These are phyloP conservation scores for Chaetomium cochliodes DNA, from an alignment of 495 filamentous ascomycete genomes.

Conservation along the genomic window DNA sequence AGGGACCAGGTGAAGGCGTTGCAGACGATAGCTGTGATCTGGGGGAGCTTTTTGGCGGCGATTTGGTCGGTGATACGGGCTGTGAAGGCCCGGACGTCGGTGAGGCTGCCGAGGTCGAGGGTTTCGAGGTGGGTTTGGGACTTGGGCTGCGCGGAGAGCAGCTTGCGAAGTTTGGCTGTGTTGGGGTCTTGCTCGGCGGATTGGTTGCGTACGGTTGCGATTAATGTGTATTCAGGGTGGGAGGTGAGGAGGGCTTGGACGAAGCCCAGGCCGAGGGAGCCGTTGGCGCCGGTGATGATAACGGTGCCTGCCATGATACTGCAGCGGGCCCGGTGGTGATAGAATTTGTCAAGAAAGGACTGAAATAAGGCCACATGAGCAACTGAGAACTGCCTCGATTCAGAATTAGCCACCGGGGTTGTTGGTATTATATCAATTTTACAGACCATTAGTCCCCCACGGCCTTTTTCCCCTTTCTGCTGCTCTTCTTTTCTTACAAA, in stretches of 20 bases:
- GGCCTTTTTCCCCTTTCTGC: too few relatives aligned
- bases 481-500: too few relatives aligned
- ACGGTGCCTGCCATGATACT: background rate
- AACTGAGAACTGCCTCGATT: too few relatives aligned
- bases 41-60: background rate
- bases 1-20: slow-evolving; percentile 5
- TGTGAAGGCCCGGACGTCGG: background rate
- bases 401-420: too few relatives aligned
- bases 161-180: background rate
- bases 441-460: too few relatives aligned
- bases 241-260: background rate
- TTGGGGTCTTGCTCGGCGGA: background rate
- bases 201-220: slow-evolving; percentile 1
- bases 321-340: background rate
- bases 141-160: background rate
- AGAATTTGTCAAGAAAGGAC: too few relatives aligned
- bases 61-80: background rate
- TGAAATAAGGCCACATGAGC: too few relatives aligned
- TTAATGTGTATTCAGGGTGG: background rate
- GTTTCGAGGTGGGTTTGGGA: background rate
- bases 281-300: slow-evolving; percentile 9
- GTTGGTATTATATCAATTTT: too few relatives aligned
- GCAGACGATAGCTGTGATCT: slow-evolving; percentile 2
- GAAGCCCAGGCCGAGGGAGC: slow-evolving; percentile 2
- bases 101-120: background rate